phyloP scores from a whole-genome alignment of 768 basidiomycete genomes.

The Sarcomyxa edulis region DNA sequence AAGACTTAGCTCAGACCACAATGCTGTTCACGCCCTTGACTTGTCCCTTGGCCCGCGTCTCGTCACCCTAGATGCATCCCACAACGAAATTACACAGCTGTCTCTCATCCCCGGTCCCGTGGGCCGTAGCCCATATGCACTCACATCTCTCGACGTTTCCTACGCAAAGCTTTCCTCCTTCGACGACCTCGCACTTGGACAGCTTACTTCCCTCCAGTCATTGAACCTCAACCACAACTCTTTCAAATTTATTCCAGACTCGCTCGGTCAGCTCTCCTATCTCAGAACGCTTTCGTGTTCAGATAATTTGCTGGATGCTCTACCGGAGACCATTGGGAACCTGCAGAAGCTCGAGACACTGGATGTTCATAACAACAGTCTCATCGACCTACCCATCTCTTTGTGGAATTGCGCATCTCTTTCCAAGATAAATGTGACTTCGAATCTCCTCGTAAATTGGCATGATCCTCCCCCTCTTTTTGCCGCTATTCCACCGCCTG shows the following conservation, averaged over 20 bases:
- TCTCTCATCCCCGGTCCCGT: slow-evolving; percentile 51
- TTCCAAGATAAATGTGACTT: slow-evolving; percentile 75
- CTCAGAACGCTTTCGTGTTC: slow-evolving; percentile 78
- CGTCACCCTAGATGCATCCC: slow-evolving; percentile 65
- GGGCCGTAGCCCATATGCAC: slow-evolving; percentile 31
- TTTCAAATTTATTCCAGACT: slow-evolving; percentile 80
- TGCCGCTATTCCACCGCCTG: not conserved
- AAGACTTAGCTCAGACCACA: slow-evolving; percentile 74
- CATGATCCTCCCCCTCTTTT: slow-evolving; percentile 51
- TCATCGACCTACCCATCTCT: slow-evolving; percentile 65
- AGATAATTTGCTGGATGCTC: slow-evolving; percentile 78
- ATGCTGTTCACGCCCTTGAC: slow-evolving; percentile 75
- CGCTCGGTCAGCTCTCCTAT: slow-evolving; percentile 65
- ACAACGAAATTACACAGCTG: slow-evolving; percentile 87
- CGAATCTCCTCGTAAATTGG: slow-evolving; percentile 77
- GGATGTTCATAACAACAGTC: slow-evolving; percentile 89
- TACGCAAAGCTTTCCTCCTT: slow-evolving; percentile 83
- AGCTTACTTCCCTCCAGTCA: slow-evolving; percentile 63
- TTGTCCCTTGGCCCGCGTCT: slow-evolving; percentile 67
- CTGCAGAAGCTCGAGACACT: slow-evolving; percentile 71
- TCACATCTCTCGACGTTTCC: slow-evolving; percentile 82
- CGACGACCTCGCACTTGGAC: slow-evolving; percentile 66
- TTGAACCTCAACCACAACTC: slow-evolving; percentile 85
- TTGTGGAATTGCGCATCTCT: slow-evolving; percentile 85
- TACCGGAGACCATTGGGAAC: slow-evolving; percentile 73